Evolutionary conservation across 2,329 filamentous ascomycete genomes (phyloP), one percentile per base, ranked within the genome.

Genomic region (Atkinsonella hypoxylon): DNA sequence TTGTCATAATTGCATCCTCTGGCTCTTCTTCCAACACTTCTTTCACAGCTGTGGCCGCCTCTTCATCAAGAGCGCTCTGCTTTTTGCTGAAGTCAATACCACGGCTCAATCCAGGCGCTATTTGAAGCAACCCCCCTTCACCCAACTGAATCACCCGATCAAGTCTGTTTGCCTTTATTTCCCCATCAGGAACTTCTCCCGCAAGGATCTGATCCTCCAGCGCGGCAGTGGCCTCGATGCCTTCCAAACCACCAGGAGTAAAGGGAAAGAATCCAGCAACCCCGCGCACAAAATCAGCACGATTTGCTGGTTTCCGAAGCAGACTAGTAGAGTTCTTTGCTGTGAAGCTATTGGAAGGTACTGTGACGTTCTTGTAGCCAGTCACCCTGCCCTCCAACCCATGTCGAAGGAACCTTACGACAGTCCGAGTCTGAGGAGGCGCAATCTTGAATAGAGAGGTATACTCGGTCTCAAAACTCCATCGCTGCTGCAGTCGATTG

Each of bases 321-420:
- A 96, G 74, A 5, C 89, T 95, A 0, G 90, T 97, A 2, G 89
- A 96, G 62, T 95, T 95, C 70, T 96, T 98, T 45, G 89, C 91
- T 15, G 87, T 96, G 15, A 87, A 88, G 60, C 86, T 94, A 60
- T 83, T 87, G 34, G 88, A 88, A 5, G 91, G 89, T 9, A 97
- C 82, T 1, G 93, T 96, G 47, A 97, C 87, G 65, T 96, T 93
- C 62, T 84, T 86, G 67, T 98, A 97, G 47, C 90, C 90, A 9
- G 88, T 95, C 22, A 98, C 91, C 48, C 85, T 80, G 20, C 93
- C 93, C 68, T 97, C 89, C 13, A 97, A 76, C 6, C 93, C 93
- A 67, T 95, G 89, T 50, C 93, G 79, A 43, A 83, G 85, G 66
- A 98, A 98, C 31, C 93, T 83, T 30, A 89, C 95, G 58, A 96